Conservation (phyloP, 352 stramenopile species). For the Pythium scleroteichum region DNA sequence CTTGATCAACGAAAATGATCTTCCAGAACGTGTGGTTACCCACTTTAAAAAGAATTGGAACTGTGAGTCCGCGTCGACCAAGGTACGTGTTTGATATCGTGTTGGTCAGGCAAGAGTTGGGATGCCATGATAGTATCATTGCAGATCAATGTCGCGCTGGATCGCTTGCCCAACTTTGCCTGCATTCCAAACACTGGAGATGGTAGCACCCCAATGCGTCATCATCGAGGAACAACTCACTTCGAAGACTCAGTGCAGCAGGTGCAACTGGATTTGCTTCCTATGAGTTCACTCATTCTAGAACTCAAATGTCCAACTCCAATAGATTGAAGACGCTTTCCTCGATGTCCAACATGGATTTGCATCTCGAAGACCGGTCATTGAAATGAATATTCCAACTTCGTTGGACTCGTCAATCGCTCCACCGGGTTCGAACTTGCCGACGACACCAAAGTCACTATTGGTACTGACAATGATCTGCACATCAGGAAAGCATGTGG, state of each 20-base stretch:
- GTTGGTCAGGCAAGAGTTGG: not conserved
- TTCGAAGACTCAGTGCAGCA: conserved; percentile 82
- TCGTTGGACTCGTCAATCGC: conserved; percentile 80
- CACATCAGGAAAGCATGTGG: conserved; percentile 81
- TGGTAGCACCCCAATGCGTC: conserved; percentile 59
- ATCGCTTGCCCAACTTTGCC: conserved; percentile 81
- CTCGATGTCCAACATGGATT: conserved; percentile 75
- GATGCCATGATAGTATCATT: no score
- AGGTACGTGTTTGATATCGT: conserved; percentile 32
- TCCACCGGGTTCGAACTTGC: conserved; percentile 43
- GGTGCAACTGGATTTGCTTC: no score
- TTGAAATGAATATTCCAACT: conserved; percentile 92
- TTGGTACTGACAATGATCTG: not conserved
- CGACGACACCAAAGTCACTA: no score
- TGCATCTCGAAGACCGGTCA: conserved; percentile 73
- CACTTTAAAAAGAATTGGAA: conserved; percentile 84
- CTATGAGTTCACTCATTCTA: no score
- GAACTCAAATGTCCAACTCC: no score
- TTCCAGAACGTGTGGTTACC: conserved; percentile 56
- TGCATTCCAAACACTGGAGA: conserved; percentile 72
- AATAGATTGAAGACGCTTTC: conserved; percentile 88
- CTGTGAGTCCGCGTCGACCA: conserved; percentile 77
- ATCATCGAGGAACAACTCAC: conserved; percentile 89
- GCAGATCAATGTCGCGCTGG: conserved; percentile 87
- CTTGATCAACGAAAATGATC: conserved; percentile 55